These are phyloP conservation scores for Emmonsia crescens DNA, from an alignment of 2,329 filamentous ascomycete genomes.

Conservation along the genomic window DNA sequence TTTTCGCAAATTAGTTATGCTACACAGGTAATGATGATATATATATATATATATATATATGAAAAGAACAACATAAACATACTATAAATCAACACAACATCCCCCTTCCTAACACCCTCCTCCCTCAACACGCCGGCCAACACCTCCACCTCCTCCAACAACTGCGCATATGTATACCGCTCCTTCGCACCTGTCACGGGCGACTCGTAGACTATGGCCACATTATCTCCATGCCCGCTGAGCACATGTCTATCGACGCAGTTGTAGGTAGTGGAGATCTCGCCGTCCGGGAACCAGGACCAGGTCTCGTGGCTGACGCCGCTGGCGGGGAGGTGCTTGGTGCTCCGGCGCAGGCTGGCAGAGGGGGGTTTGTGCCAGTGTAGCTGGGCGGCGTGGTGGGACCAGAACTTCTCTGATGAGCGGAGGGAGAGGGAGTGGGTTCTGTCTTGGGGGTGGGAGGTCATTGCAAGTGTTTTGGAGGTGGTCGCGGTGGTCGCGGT, in stretches of 20 bases:
- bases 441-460: conserved; percentile 36
- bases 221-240: conserved; percentile 59
- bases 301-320: conserved; percentile 62
- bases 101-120: conserved; percentile 69
- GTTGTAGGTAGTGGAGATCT: conserved; percentile 87
- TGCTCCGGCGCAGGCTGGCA: conserved; percentile 47
- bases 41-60: too few relatives aligned
- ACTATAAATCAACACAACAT: conserved; percentile 88
- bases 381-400: conserved; percentile 59
- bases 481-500: not conserved
- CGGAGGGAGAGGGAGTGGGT: conserved; percentile 49
- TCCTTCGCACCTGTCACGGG: conserved; percentile 67
- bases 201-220: conserved; percentile 79
- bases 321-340: conserved; percentile 50
- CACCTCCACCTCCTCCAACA: conserved; percentile 69
- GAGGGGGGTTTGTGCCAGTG: conserved; percentile 71
- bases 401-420: conserved; percentile 67
- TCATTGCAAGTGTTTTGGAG: conserved; percentile 9
- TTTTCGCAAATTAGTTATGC: not conserved
- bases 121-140: conserved; percentile 73
- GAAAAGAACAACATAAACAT: conserved; percentile 23
- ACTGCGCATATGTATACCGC: conserved; percentile 60
- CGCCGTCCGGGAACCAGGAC: conserved; percentile 82
- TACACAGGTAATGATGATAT: too few relatives aligned
- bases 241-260: conserved; percentile 83